A percentile compares a stretch with the other conserved stretches of the same genome.
phyloP scores from a whole-genome alignment of 805 yeast genomes.

The Hyphopichia homilentoma region DNA sequence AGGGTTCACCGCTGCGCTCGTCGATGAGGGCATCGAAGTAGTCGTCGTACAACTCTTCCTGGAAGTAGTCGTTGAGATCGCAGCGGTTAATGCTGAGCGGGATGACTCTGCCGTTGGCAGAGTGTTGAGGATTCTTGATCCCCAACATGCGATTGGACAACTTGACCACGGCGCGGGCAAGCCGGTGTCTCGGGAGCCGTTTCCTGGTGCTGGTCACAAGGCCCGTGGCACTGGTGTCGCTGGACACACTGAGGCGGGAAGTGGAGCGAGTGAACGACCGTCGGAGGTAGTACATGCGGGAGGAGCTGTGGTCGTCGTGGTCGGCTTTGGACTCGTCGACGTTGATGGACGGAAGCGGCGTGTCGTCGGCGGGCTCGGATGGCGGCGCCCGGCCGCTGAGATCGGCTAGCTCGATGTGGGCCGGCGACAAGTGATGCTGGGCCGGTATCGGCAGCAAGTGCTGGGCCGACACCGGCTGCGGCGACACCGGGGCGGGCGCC shows the following conservation, averaged over 20 bases:
- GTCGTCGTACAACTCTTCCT: conserved; percentile 23
- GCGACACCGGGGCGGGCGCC: conserved; percentile 5
- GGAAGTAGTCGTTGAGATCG: conserved; percentile 25
- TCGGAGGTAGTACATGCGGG: conserved; percentile 5
- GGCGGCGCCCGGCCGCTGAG: conserved; percentile 18
- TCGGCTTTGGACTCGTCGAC: background rate
- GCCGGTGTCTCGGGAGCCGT: conserved; percentile 10
- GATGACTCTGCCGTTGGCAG: conserved; percentile 70
- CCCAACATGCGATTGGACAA: conserved; percentile 43
- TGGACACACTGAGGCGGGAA: conserved; percentile 15
- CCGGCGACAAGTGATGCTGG: conserved; percentile 7
- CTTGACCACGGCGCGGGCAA: conserved; percentile 10
- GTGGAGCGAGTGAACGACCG: conserved; percentile 17
- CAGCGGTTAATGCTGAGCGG: conserved; percentile 54
- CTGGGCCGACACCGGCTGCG: background rate
- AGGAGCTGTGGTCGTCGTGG: conserved; percentile 6
- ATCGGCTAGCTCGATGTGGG: conserved; percentile 28
- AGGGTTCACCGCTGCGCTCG: conserved; percentile 63
- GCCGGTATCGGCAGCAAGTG: conserved; percentile 6
- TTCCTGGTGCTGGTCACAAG: conserved; percentile 13
- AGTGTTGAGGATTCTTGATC: conserved; percentile 43
- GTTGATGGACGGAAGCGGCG: conserved; percentile 3
- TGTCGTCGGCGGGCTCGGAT: conserved; percentile 4
- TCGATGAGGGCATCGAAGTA: conserved; percentile 47
- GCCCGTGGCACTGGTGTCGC: conserved; percentile 13